Evolutionary conservation across 2,329 filamentous ascomycete genomes (phyloP).

Genomic region (Neofusicoccum cordaticola): DNA sequence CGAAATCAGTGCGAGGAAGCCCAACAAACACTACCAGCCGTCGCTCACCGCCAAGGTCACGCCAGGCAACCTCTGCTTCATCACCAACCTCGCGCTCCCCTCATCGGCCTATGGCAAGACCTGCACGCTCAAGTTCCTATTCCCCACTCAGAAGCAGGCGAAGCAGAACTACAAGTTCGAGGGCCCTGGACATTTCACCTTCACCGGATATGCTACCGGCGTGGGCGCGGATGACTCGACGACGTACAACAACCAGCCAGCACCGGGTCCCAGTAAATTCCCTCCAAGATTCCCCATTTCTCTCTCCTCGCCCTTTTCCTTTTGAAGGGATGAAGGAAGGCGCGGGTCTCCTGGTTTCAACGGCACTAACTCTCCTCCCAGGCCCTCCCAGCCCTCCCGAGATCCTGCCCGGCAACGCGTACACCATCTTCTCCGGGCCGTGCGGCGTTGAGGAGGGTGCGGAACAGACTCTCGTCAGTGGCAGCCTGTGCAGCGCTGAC

Average conservation of each 20-base stretch:
- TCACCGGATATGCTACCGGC: slow-evolving; percentile 22
- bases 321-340: no score
- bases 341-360: no score
- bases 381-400: slow-evolving; percentile 22
- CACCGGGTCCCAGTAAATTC: slow-evolving; percentile 20
- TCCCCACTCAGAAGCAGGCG: slow-evolving; percentile 21
- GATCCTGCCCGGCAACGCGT: slow-evolving; percentile 23
- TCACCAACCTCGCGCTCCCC: slow-evolving; percentile 21
- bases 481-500: slow-evolving; percentile 23
- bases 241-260: slow-evolving; percentile 23
- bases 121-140: slow-evolving; percentile 32
- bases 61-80: slow-evolving; percentile 22
- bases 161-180: slow-evolving; percentile 16
- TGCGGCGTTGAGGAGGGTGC: slow-evolving; percentile 19
- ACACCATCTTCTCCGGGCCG: slow-evolving; percentile 21
- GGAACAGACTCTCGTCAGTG: slow-evolving; percentile 18
- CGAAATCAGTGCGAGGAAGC: slow-evolving; percentile 19
- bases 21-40: slow-evolving; percentile 18
- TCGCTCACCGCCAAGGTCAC: slow-evolving; percentile 20
- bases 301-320: neutral
- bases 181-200: slow-evolving; percentile 23
- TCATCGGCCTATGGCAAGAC: slow-evolving; percentile 24
- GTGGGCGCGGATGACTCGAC: slow-evolving; percentile 20
- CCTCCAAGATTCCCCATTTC: no score
- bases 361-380: neutral